A percentile compares a stretch with the other conserved stretches of the same genome.
These are phyloP conservation scores for Cytidiella melzeri DNA, from an alignment of 768 basidiomycete species.

Conservation along the genomic window DNA sequence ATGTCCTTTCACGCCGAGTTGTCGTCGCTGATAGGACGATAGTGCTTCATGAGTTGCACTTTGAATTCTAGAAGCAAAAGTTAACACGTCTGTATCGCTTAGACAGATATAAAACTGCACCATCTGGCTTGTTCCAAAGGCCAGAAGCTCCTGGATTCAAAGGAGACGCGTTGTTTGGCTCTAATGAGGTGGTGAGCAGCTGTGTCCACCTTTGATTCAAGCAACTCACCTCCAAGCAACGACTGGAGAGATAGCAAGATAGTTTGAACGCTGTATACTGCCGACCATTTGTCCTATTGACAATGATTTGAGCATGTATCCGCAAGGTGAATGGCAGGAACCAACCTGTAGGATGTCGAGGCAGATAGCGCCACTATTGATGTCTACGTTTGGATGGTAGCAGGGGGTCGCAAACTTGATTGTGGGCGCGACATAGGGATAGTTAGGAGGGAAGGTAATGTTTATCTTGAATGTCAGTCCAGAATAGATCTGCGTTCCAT, in stretches of 20 bases:
- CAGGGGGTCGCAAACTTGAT: slow-evolving; percentile 89
- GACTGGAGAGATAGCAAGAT: slow-evolving; percentile 85
- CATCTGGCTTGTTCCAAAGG: slow-evolving; percentile 69
- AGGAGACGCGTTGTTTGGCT: slow-evolving; percentile 91
- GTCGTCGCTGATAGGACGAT: slow-evolving; percentile 45
- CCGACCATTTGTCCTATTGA: slow-evolving; percentile 83
- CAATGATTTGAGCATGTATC: not conserved
- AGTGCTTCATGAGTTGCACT: slow-evolving; percentile 63
- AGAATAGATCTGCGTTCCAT: slow-evolving; percentile 69
- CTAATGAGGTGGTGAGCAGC: slow-evolving; percentile 31
- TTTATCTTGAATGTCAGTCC: slow-evolving; percentile 79
- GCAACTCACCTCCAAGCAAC: slow-evolving; percentile 68
- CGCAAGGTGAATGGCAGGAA: not conserved
- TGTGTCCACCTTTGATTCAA: not conserved
- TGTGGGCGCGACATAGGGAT: slow-evolving; percentile 79
- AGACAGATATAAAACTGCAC: slow-evolving; percentile 30
- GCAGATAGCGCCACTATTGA: slow-evolving; percentile 71
- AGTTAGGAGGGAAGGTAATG: slow-evolving; percentile 81
- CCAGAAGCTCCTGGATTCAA: slow-evolving; percentile 82
- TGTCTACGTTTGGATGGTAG: slow-evolving; percentile 89
- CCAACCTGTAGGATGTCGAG: slow-evolving; percentile 81
- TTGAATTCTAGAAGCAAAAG: slow-evolving; percentile 52
- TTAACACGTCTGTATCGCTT: slow-evolving; percentile 5
- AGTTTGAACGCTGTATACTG: slow-evolving; percentile 88
- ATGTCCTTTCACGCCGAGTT: slow-evolving; percentile 20